phyloP scores from a whole-genome alignment of 257 asterid species.

The Forsythia suspensa region DNA sequence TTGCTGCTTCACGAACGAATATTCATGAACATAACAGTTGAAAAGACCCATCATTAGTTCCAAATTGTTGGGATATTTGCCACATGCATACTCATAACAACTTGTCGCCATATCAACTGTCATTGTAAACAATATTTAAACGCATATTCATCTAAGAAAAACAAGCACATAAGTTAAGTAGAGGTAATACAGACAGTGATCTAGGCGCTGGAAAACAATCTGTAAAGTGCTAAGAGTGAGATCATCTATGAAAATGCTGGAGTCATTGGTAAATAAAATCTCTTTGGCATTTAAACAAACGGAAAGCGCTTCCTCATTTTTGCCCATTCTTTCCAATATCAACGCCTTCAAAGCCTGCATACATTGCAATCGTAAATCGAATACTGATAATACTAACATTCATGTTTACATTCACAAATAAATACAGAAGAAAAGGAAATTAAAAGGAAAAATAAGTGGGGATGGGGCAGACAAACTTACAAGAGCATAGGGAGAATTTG shows the following conservation, averaged over 20 bases:
- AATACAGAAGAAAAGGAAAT: not conserved
- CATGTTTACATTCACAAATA: no score
- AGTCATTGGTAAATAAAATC: constrained; percentile 51
- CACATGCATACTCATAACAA: constrained; percentile 88
- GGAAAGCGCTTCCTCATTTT: constrained; percentile 75
- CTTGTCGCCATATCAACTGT: constrained; percentile 96
- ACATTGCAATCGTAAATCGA: constrained; percentile 13
- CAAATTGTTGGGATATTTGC: constrained; percentile 71
- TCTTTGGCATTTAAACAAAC: constrained; percentile 83
- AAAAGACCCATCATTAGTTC: constrained; percentile 94
- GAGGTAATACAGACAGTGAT: constrained; percentile 58
- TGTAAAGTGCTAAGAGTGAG: constrained; percentile 92
- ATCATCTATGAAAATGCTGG: constrained; percentile 71
- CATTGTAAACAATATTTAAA: constrained; percentile 15
- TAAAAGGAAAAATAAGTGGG: not conserved
- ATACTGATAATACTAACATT: not conserved
- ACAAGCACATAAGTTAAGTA: not conserved
- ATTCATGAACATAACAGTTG: constrained; percentile 88
- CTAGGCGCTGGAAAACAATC: constrained; percentile 92
- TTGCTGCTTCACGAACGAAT: constrained; percentile 94
- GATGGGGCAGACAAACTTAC: constrained; percentile 36
- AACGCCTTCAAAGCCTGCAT: constrained; percentile 86
- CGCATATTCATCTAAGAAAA: not conserved
- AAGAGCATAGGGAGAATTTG: constrained; percentile 84
- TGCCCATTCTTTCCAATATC: constrained; percentile 84